Evolutionary conservation across 805 yeast species (phyloP), one percentile per base, ranked within the genome.

Genomic region (Lachancea sp.): DNA sequence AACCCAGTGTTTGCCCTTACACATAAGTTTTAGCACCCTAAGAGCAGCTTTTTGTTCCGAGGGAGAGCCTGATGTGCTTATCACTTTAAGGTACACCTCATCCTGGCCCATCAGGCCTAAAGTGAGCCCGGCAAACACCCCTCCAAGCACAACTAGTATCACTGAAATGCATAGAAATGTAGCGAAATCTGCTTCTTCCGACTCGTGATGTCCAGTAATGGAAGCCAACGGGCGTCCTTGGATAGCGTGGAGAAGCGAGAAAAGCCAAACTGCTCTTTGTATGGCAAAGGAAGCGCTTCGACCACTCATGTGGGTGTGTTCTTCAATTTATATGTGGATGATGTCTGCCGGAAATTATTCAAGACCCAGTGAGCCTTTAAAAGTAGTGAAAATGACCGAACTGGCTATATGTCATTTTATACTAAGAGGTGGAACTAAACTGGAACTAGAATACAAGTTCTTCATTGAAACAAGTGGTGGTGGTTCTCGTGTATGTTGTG

Each of bases 91-190:
- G 54, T 89, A 86, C 18, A 90, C 90, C 62, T 90, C 97, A 61
- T 90, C 97, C 63, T 90, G 97, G 50, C 97, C 97, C 98, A 90
- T 90, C 8, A 90, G 72, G 2, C 92, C 97, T 36, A 90, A 69
- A n/a, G 98, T 92, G 31, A 90, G 70, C 6, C 95, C 95, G 4
- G 95, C 95, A 70, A 86, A 86, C n/a, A 83, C 79, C 50, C 95
- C 95, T 43, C 95, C 95, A 3, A 83, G 68, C 25, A 86, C 54
- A 1, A 85, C 94, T 18, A 85, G 68, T 17, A 67, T 48, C 5
- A 73, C 70, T 1, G 92, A 80, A 11, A 80, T 67, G 36, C 67
- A 38, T 50, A 77, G 58, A 51, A 77, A 74, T 25, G 70, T 48
- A 54, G 70, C 72, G 47, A 71, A 72, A 47, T 73, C 34, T 18